Base-by-base conservation (phyloP, 768 basidiomycete species). In the Termitomyces sp. region DNA sequence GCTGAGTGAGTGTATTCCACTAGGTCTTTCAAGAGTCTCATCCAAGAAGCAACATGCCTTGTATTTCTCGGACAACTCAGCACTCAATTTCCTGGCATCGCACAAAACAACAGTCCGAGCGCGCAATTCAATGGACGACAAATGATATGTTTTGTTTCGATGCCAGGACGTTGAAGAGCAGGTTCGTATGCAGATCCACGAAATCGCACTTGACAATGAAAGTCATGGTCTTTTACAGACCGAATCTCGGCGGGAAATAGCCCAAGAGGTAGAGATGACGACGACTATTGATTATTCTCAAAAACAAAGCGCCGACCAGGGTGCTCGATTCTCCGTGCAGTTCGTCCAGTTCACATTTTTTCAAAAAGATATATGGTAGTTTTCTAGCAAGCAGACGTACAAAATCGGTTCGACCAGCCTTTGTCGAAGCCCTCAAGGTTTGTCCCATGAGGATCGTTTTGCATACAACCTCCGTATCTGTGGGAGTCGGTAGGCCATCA, bases 91-190 rank as follows among this genome's bases (percentile, higher is more conserved):
- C 58, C 82, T 67, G 21, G 83, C 83, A 62, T 84, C 83, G 68
- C 83, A 85, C 82, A 82, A 85, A 6, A 81, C 65, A 12, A 75
- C 61, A n/a, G 69, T n/a, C n/a, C 66, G 59, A 64, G 67, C 21
- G 75, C 76, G 30, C 24, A 37, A 40, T 53, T 40, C 26, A 55
- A 12, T 17, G 11, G 5, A 12, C 66, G 70, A 60, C 76, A 66
- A 34, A 5, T 14, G 2, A 34, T 14, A 1, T 34, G 12, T 46
- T 66, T 24, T 78, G 76, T 34, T 34, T 80, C 82, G 56, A 87
- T 71, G 24, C 83, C 83, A 57, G 62, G 73, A 21, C 77, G 73
- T 67, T 83, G 83, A 62, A 74, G 72, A n/a, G 65, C 58, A 32
- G 74, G 70, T 44, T 76, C 71, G 66, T 80, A 85, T 17, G 83